Evolutionary conservation across 2,329 filamentous ascomycete genomes (phyloP), one percentile per base, ranked within the genome.

Genomic region (Septoria linicola): DNA sequence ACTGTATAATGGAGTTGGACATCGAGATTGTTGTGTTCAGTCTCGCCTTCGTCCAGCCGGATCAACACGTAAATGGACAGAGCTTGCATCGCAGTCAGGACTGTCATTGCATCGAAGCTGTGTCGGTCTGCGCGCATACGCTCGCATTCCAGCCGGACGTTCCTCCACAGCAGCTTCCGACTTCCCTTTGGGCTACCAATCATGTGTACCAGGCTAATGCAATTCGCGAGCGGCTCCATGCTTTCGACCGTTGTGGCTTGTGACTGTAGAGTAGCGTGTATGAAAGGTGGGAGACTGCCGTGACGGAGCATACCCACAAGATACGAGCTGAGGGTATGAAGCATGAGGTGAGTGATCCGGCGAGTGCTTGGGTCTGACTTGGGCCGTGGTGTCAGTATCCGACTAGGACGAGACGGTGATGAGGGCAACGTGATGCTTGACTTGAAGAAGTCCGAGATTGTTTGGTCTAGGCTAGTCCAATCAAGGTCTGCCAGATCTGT

Each of bases 111-210:
- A 20, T 42, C 21, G n/a, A 14, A 19, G 11, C 21, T n/a, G 23
- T 17, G n/a, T 6, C 40, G 14, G 3, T 31, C 21, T 17, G 40
- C 27, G 23, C 23, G 23, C 21, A 16, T 25, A n/a, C 21, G 63
- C 59, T 76, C 72, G 59, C 73, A 76, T 55, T 77, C 74, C 19
- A 66, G 37, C 19, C 61, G 56, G 17, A 76, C 72, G 57, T 75
- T 75, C 44, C 65, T 71, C 73, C 74, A 76, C 47, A 76, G 73
- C 17, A 76, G 49, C 46, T 69, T 74, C 45, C 68, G 66, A 58
- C 65, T 71, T 0, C 68, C 68, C 37, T 60, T 62, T 1, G 64
- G 46, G 32, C 60, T 62, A 7, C 63, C 65, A 17, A 73, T 64
- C 71, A 76, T 74, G 43, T 69, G 65, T 20, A 73, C 53, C 31